Base-by-base conservation (phyloP, 495 filamentous ascomycete species). In the Daldinia vernicosa region DNA sequence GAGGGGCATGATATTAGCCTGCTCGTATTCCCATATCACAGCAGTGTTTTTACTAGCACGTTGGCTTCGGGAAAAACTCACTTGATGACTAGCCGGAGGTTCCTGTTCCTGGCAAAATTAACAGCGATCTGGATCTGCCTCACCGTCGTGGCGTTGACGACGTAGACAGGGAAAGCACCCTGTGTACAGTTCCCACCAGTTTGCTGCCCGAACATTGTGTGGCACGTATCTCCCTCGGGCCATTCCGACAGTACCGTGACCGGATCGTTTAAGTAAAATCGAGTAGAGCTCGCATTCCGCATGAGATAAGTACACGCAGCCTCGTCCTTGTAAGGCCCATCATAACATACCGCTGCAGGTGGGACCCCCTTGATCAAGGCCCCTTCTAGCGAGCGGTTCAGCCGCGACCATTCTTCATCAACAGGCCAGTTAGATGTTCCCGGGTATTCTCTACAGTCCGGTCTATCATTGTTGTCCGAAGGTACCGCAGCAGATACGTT, bases 61-160 rank as follows among this genome's bases (percentile, higher is more conserved):
- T 35, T 14, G 8, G 40, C 32, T 47, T 12, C 40, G 28, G 17
- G n/a, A 12, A 12, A 14, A 11, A 86, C 90, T 70, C 83, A 90
- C 82, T 90, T 91, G 57, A 92, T 82, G 0, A 88, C 80, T 2
- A 93, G 77, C 40, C 89, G 80, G 0, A 92, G 63, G 24, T 85
- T 84, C 22, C 80, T 79, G 22, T 90, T 85, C 50, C 84, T 81
- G 2, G 89, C 89, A 79, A 90, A 91, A 72, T 87, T 87, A 17
- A 92, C 82, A 0, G 86, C 85, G 8, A 83, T 79, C 63, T 87
- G 84, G 32, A 91, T 77, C 60, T 92, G 83, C 54, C 80, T 80
- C 15, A 84, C 84, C 4, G 71, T 86, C 43, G 78, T 84, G 1
- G 83, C 88, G 43, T 89, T 89, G 39, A 91, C 85, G 1, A 86